Evolutionary conservation across 495 filamentous ascomycete genomes (phyloP).

Genomic region (Aspergillus incahuasiensis): DNA sequence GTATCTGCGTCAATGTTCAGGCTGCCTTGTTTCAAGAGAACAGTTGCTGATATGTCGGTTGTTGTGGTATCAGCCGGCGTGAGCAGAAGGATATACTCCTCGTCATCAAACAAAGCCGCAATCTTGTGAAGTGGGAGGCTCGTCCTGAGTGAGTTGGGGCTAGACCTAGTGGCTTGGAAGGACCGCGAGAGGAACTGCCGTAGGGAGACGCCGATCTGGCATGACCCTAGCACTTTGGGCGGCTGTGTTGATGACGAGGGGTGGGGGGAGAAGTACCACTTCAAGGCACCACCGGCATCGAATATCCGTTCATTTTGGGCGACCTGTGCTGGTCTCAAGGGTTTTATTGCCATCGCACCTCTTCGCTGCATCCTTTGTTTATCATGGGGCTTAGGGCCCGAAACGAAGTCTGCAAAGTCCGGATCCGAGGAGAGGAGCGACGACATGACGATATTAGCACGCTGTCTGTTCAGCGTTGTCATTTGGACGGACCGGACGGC

Average conservation of each 20-base stretch:
- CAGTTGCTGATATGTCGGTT: conserved; percentile 17
- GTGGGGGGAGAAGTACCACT: conserved; percentile 34
- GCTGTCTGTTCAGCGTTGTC: conserved; percentile 81
- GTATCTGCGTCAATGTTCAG: not conserved
- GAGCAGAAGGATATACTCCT: conserved; percentile 32
- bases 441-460: conserved; percentile 75
- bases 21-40: conserved; percentile 61
- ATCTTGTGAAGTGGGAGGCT: conserved; percentile 19
- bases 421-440: conserved; percentile 47
- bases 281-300: conserved; percentile 54
- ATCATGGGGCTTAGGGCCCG: not conserved
- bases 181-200: conserved; percentile 22
- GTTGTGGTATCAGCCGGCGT: not conserved
- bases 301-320: conserved; percentile 69
- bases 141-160: conserved; percentile 11
- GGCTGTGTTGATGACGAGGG: conserved; percentile 5
- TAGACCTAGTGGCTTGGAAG: not conserved
- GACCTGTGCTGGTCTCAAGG: conserved; percentile 61
- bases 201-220: conserved; percentile 35
- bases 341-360: not conserved
- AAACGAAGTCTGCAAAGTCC: conserved; percentile 2
- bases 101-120: conserved; percentile 23
- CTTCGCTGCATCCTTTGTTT: not conserved
- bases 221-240: conserved; percentile 23
- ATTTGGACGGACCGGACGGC: conserved; percentile 82